Percentiles rank a stretch among this genome's conserved stretches.
phyloP scores from a whole-genome alignment of 2,329 filamentous ascomycete genomes.

The Sarocladium strictum region DNA sequence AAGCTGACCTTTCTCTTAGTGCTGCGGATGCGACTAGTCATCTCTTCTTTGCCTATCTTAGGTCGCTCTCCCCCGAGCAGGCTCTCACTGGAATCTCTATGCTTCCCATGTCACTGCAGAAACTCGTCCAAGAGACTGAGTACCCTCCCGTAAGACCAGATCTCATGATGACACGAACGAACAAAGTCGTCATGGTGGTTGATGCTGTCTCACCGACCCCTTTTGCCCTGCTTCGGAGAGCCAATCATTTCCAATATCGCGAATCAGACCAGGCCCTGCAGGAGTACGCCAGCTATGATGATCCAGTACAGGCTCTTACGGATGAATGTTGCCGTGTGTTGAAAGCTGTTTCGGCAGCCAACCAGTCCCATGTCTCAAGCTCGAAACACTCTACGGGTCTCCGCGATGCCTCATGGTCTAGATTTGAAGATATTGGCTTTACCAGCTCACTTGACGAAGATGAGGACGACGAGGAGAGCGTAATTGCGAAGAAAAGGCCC shows the following conservation, averaged over 20 bases:
- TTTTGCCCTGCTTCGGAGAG: slow-evolving; percentile 81
- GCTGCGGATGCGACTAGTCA: slow-evolving; percentile 95
- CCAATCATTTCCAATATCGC: slow-evolving; percentile 92
- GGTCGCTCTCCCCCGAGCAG: slow-evolving; percentile 80
- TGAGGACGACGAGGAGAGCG: slow-evolving; percentile 55
- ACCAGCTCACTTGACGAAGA: slow-evolving; percentile 67
- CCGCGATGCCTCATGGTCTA: slow-evolving; percentile 88
- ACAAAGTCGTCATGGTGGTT: slow-evolving; percentile 94
- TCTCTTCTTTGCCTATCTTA: slow-evolving; percentile 94
- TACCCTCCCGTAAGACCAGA: slow-evolving; percentile 80
- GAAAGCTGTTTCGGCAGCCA: slow-evolving; percentile 78
- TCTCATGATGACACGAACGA: slow-evolving; percentile 72
- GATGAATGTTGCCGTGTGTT: slow-evolving; percentile 92
- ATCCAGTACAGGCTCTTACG: slow-evolving; percentile 80
- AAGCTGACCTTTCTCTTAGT: slow-evolving; percentile 34
- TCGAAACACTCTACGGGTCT: slow-evolving; percentile 66
- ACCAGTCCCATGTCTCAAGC: slow-evolving; percentile 73
- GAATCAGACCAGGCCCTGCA: slow-evolving; percentile 81
- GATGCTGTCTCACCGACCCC: slow-evolving; percentile 91
- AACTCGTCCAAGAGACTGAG: slow-evolving; percentile 84
- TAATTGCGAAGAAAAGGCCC: slow-evolving; percentile 31
- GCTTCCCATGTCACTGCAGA: slow-evolving; percentile 84
- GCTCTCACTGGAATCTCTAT: slow-evolving; percentile 73
- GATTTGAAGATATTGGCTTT: slow-evolving; percentile 94
- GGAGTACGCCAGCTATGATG: slow-evolving; percentile 81